A percentile compares a stretch with the other conserved stretches of the same genome.
Evolutionary conservation across 2,329 filamentous ascomycete species (phyloP).

Genomic region (Cercospora zeina): DNA sequence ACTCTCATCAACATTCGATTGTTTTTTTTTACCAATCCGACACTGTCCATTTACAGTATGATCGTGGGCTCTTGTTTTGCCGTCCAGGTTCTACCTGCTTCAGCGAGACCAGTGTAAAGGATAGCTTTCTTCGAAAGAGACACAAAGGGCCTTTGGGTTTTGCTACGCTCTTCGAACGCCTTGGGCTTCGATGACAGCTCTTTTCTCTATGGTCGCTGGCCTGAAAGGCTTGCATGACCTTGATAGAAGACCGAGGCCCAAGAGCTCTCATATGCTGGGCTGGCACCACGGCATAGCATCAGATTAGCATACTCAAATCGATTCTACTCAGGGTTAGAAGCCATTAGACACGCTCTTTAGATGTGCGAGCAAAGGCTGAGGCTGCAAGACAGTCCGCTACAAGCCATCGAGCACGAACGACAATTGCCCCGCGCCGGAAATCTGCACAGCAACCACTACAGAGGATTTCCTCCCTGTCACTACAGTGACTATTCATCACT

Average conservation of each 20-base stretch:
- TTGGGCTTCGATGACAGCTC: background rate
- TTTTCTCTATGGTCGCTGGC: background rate
- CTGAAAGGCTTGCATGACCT: background rate
- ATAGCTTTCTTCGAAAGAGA: background rate
- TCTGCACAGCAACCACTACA: background rate
- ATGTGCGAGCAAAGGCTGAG: background rate
- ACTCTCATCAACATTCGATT: constrained; percentile 32
- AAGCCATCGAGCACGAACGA: background rate
- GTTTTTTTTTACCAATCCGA: background rate
- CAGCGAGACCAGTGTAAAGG: too few relatives aligned
- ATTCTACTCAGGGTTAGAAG: background rate
- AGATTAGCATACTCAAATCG: background rate
- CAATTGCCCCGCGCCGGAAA: background rate
- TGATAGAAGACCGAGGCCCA: background rate
- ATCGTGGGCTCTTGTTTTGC: background rate
- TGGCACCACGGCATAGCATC: background rate
- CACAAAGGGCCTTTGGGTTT: background rate
- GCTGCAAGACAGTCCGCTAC: background rate
- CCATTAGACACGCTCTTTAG: background rate
- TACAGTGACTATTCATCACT: background rate
- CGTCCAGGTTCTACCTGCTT: too few relatives aligned
- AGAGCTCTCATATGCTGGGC: background rate
- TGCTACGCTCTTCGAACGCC: background rate
- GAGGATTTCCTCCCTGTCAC: too few relatives aligned
- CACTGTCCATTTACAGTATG: background rate